Evolutionary conservation across 805 yeast species (phyloP), one percentile per base, ranked within the genome.

Genomic region (Sugiyamaella smithiae): DNA sequence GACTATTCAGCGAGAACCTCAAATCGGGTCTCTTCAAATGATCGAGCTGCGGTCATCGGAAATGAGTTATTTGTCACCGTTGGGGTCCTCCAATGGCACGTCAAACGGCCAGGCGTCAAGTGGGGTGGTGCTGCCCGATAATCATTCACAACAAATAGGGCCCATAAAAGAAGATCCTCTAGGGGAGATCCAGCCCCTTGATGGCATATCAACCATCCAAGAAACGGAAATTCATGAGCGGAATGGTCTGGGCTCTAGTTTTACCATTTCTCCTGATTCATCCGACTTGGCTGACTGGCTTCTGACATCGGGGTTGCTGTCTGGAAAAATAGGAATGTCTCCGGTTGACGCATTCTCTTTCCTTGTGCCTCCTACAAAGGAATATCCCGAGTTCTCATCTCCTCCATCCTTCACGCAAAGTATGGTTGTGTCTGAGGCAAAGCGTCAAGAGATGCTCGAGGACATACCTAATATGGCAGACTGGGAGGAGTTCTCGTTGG

Each of bases 381-480:
- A 49, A n/a, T 44, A 31, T 31, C 37, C 50, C 11, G 36, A 49
- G 20, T 35, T 59, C n/a, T 55, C 74, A 1, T 57, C 73, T 5
- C 67, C 70, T 7, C 61, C 64, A 26, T 55, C 74, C 26, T 53
- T 63, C 19, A 51, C 53, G 9, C 64, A 67, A 1, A 56, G 69
- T 32, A 64, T 69, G 3, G 53, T 61, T 3, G 55, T 74, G 25
- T 59, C 66, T 4, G 61, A 53, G 3, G 51, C 64, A 4, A 63
- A 38, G 59, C 57, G 52, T 37, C 53, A 38, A 52, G 66, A 46
- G 32, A 45, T 56, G 16, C 43, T 55, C 7, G 51, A 26, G 11
- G 53, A 55, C 32, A 51, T 49, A 43, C 61, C 61, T 48, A 57
- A 40, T 25, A 67, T 23, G 66, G 69, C 48, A 67, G 66, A 51